Evolutionary conservation across 495 filamentous ascomycete species (phyloP).

Genomic region (Lasiosphaeris hirsuta): DNA sequence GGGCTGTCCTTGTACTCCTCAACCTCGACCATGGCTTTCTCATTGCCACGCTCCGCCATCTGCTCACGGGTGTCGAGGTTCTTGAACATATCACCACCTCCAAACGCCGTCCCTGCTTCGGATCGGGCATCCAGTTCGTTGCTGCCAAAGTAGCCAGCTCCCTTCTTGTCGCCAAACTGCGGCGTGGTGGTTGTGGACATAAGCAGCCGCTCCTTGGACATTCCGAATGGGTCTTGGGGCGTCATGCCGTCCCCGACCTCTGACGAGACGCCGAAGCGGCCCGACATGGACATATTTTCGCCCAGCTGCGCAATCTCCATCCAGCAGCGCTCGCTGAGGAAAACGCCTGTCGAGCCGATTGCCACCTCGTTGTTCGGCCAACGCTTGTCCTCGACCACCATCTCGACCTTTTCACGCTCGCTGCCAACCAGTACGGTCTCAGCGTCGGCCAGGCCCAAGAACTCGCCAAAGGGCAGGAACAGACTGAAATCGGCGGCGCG

Average conservation of each 20-base stretch:
- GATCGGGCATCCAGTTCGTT: slow-evolving; percentile 81
- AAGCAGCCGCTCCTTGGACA: slow-evolving; percentile 70
- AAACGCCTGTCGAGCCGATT: slow-evolving; percentile 88
- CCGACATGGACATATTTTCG: slow-evolving; percentile 54
- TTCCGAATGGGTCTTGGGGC: slow-evolving; percentile 48
- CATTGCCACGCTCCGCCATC: slow-evolving; percentile 93
- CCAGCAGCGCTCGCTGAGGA: slow-evolving; percentile 95
- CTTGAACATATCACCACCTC: slow-evolving; percentile 94
- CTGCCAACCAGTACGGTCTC: slow-evolving; percentile 83
- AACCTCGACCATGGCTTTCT: slow-evolving; percentile 84
- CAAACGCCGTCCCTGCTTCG: slow-evolving; percentile 85
- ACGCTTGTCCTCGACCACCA: slow-evolving; percentile 79
- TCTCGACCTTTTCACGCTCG: slow-evolving; percentile 87
- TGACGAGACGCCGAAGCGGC: slow-evolving; percentile 47
- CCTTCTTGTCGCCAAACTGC: slow-evolving; percentile 70
- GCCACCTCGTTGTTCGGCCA: slow-evolving; percentile 92
- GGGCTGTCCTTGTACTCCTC: slow-evolving; percentile 74
- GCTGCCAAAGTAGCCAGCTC: slow-evolving; percentile 76
- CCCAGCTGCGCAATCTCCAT: slow-evolving; percentile 76
- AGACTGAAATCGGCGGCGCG: slow-evolving; percentile 92
- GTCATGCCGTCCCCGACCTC: slow-evolving; percentile 43
- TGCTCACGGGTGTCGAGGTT: slow-evolving; percentile 91
- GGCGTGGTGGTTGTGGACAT: slow-evolving; percentile 55
- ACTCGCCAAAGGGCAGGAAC: slow-evolving; percentile 94
- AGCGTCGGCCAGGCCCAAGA: slow-evolving; percentile 81